Percentiles rank a stretch among this genome's conserved stretches.
Evolutionary conservation across 495 filamentous ascomycete species (phyloP).

Genomic region (Aspergillus sclerotioniger): DNA sequence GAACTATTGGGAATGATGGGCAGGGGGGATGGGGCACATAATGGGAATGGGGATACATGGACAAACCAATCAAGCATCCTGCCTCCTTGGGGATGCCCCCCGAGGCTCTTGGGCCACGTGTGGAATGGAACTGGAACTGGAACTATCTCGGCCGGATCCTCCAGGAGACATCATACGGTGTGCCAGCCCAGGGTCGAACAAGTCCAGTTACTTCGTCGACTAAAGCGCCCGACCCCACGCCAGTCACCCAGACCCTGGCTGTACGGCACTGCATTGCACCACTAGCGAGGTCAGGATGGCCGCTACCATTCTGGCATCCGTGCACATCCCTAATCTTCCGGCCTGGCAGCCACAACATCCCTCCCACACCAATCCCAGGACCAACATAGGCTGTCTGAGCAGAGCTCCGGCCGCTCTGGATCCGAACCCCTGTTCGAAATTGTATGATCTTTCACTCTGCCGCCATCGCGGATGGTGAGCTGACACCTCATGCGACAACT

Average conservation of each 20-base stretch:
- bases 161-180: background rate
- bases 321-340: background rate
- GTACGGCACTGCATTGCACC: background rate
- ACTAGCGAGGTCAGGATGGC: background rate
- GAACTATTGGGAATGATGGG: background rate
- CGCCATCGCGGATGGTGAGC: background rate
- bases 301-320: background rate
- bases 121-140: background rate
- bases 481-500: no score
- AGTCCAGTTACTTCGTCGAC: background rate
- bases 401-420: background rate
- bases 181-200: background rate
- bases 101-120: background rate
- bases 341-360: background rate
- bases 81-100: background rate
- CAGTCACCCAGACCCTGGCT: background rate
- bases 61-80: background rate
- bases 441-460: background rate
- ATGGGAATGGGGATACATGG: background rate
- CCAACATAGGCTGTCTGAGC: background rate
- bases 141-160: background rate
- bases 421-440: background rate
- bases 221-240: background rate
- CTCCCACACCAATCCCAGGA: background rate
- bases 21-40: background rate